Percentiles rank a stretch among this genome's conserved stretches.
Conservation (phyloP, 306 rosid species). For the Quercus dentata region DNA sequence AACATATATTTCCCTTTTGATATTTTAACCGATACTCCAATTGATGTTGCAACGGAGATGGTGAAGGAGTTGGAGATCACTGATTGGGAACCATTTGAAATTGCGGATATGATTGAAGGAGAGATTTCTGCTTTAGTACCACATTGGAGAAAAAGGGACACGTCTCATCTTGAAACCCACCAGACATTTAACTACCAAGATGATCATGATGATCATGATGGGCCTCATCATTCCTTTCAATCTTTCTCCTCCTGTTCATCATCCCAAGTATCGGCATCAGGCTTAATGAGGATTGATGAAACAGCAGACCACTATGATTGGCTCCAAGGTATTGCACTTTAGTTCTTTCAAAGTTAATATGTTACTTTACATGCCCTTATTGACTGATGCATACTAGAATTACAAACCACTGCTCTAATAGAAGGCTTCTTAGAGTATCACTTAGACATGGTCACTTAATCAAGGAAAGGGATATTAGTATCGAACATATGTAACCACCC, state of each 20-base stretch:
- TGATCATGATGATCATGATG: constrained; percentile 26
- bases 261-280: constrained; percentile 45
- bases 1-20: constrained; percentile 83
- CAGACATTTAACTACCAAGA: constrained; percentile 47
- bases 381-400: not conserved
- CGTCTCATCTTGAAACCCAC: constrained; percentile 21
- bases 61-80: constrained; percentile 83
- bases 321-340: constrained; percentile 54
- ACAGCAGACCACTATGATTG: constrained; percentile 36
- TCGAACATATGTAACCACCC: no score
- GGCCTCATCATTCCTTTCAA: constrained; percentile 37
- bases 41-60: constrained; percentile 88
- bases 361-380: not conserved
- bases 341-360: not conserved
- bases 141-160: constrained; percentile 37
- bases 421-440: not conserved
- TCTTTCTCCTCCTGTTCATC: constrained; percentile 59
- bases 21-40: constrained; percentile 62
- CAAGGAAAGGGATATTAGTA: no score
- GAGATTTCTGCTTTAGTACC: constrained; percentile 68
- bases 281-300: constrained; percentile 34
- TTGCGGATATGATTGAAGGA: constrained; percentile 79
- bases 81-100: constrained; percentile 81
- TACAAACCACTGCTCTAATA: not conserved
- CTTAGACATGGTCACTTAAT: not conserved